Percentiles rank a stretch among this genome's conserved stretches.
phyloP scores from a whole-genome alignment of 768 basidiomycete species.

The Hortiboletus campestris region DNA sequence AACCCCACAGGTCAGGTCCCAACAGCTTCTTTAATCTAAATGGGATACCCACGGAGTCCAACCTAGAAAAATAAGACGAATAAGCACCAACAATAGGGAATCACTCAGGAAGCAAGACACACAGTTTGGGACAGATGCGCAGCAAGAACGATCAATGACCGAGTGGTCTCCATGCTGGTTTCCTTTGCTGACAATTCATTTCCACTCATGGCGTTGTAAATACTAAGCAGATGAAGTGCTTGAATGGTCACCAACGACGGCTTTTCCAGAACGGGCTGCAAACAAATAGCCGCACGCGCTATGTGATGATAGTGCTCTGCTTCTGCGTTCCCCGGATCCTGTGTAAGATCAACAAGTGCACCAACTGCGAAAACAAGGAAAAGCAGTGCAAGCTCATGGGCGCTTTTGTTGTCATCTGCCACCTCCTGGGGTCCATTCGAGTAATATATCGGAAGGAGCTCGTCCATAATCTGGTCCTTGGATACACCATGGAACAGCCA shows the following conservation, averaged over 20 bases:
- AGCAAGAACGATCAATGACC: conserved; percentile 64
- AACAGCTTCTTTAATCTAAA: conserved; percentile 6
- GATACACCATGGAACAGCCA: conserved; percentile 55
- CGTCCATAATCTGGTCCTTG: conserved; percentile 43
- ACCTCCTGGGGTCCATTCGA: conserved; percentile 16
- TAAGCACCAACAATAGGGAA: conserved; percentile 8
- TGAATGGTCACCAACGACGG: conserved; percentile 72
- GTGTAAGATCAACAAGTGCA: conserved; percentile 40
- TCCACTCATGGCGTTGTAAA: conserved; percentile 70
- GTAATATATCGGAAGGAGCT: conserved; percentile 44
- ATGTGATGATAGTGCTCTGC: conserved; percentile 70
- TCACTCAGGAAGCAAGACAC: conserved; percentile 25
- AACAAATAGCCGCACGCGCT: conserved; percentile 58
- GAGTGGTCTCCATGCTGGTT: conserved; percentile 71
- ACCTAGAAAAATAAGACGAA: conserved; percentile 40
- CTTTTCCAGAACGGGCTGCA: conserved; percentile 69
- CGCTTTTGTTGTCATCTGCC: conserved; percentile 40
- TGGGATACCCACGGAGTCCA: conserved; percentile 58
- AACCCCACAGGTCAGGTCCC: conserved; percentile 12
- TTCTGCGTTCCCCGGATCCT: conserved; percentile 33
- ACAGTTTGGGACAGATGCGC: conserved; percentile 66
- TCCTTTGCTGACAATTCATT: conserved; percentile 54
- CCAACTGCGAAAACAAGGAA: conserved; percentile 53
- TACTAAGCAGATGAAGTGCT: conserved; percentile 62
- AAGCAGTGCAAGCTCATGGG: conserved; percentile 50